Percentiles rank a stretch among this genome's conserved stretches.
These are phyloP conservation scores for Saccharomycopsis amapae DNA, from an alignment of 805 yeast species.

Conservation along the genomic window DNA sequence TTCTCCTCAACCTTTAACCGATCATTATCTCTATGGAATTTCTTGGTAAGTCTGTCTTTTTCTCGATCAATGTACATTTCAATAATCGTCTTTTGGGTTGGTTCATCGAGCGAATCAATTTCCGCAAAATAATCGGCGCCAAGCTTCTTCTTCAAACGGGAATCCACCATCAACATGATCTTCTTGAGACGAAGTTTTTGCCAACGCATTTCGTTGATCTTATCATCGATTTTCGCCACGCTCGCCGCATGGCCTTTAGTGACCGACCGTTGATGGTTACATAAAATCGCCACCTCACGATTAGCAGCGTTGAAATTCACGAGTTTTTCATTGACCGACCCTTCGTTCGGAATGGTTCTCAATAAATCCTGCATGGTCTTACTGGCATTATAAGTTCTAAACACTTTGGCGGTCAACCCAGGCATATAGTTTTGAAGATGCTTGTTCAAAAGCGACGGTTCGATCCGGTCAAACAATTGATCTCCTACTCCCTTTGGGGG, in stretches of 20 bases:
- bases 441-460: slow-evolving; percentile 74
- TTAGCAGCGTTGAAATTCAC: slow-evolving; percentile 90
- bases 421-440: slow-evolving; percentile 86
- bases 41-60: slow-evolving; percentile 53
- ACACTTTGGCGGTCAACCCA: slow-evolving; percentile 92
- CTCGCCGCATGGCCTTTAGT: slow-evolving; percentile 77
- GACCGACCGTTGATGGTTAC: slow-evolving; percentile 95
- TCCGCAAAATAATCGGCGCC: slow-evolving; percentile 55
- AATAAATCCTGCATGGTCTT: slow-evolving; percentile 95
- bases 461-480: slow-evolving; percentile 84
- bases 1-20: slow-evolving; percentile 54
- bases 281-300: slow-evolving; percentile 87
- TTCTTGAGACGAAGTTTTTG: slow-evolving; percentile 67
- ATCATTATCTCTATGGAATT: slow-evolving; percentile 71
- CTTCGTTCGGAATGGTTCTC: slow-evolving; percentile 77
- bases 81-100: slow-evolving; percentile 55
- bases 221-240: slow-evolving; percentile 71
- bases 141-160: slow-evolving; percentile 33
- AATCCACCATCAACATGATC: slow-evolving; percentile 63
- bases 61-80: slow-evolving; percentile 56
- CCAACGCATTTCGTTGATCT: slow-evolving; percentile 77
- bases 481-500: slow-evolving; percentile 89
- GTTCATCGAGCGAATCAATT: slow-evolving; percentile 56
- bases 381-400: slow-evolving; percentile 95
- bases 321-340: slow-evolving; percentile 81